Evolutionary conservation across 805 yeast species (phyloP).

Genomic region (Hanseniaspora vineae): DNA sequence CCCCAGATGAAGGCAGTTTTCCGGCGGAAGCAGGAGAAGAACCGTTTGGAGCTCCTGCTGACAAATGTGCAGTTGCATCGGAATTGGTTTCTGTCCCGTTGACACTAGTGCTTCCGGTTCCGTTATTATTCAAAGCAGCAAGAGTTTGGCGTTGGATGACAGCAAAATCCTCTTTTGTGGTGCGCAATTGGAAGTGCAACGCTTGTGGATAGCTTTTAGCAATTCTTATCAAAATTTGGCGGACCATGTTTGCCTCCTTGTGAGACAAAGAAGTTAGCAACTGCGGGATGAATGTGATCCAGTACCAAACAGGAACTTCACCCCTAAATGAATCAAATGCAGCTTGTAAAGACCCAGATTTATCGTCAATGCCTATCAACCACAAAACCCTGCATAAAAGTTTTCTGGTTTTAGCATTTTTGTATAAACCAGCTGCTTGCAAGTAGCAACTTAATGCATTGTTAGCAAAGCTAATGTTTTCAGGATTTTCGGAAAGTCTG

Average conservation of each 20-base stretch:
- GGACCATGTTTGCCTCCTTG: constrained; percentile 78
- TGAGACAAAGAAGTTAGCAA: constrained; percentile 79
- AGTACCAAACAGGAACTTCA: constrained; percentile 97
- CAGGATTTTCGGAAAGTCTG: constrained; percentile 71
- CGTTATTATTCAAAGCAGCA: constrained; percentile 29
- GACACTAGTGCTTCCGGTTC: not conserved
- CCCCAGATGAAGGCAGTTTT: constrained; percentile 1
- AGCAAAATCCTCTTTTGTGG: constrained; percentile 88
- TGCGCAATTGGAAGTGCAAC: constrained; percentile 85
- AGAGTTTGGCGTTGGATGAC: constrained; percentile 69
- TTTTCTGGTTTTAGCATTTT: constrained; percentile 81
- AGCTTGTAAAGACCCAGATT: constrained; percentile 62
- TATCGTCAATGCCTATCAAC: constrained; percentile 86
- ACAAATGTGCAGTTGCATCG: not conserved
- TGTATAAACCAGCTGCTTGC: constrained; percentile 95
- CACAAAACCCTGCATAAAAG: constrained; percentile 81
- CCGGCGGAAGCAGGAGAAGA: constrained; percentile 5
- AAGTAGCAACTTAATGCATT: constrained; percentile 92
- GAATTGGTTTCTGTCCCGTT: too few species aligned
- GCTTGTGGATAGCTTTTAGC: constrained; percentile 98
- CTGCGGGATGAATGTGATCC: constrained; percentile 97
- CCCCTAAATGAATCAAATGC: constrained; percentile 90
- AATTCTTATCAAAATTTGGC: constrained; percentile 76
- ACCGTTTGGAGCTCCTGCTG: constrained; percentile 9
- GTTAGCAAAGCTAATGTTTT: constrained; percentile 71